These are phyloP conservation scores for Penicillium goetzii DNA, from an alignment of 495 filamentous ascomycete genomes.

Conservation along the genomic window DNA sequence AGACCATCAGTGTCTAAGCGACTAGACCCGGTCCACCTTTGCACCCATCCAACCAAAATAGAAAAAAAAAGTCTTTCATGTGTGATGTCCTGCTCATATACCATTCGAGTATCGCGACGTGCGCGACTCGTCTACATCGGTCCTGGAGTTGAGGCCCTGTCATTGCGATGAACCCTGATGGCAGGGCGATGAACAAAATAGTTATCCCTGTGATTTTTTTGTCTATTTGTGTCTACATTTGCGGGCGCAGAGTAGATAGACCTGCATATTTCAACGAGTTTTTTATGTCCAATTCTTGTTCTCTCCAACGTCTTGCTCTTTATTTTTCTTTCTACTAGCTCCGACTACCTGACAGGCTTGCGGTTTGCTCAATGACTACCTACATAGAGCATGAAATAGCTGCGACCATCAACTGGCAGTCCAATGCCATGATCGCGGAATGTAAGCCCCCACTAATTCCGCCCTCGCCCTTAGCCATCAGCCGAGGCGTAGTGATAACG, in stretches of 20 bases:
- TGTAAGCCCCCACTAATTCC: slow-evolving; percentile 13
- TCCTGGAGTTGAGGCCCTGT: slow-evolving; percentile 20
- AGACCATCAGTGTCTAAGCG: slow-evolving; percentile 58
- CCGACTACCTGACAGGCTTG: neutral
- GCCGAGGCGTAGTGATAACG: slow-evolving; percentile 19
- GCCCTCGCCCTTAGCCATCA: slow-evolving; percentile 12
- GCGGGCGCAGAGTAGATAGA: slow-evolving; percentile 14
- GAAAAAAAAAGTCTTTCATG: slow-evolving; percentile 30
- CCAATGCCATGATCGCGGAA: slow-evolving; percentile 3
- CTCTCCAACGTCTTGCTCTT: no score
- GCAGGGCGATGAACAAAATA: slow-evolving; percentile 8
- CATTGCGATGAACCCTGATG: slow-evolving; percentile 3
- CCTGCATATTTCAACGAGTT: slow-evolving; percentile 5
- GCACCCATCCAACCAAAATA: neutral
- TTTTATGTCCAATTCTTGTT: neutral
- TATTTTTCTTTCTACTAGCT: neutral
- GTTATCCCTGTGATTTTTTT: neutral
- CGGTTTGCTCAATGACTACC: neutral
- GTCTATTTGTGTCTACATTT: slow-evolving; percentile 8
- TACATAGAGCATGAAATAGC: neutral
- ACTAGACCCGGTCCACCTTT: neutral
- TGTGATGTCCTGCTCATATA: slow-evolving; percentile 42
- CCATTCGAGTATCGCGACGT: slow-evolving; percentile 31
- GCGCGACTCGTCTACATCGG: slow-evolving; percentile 30
- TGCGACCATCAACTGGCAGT: neutral